Conservation (phyloP, 2,329 filamentous ascomycete genomes). For the Sclerotinia sclerotiorum region DNA sequence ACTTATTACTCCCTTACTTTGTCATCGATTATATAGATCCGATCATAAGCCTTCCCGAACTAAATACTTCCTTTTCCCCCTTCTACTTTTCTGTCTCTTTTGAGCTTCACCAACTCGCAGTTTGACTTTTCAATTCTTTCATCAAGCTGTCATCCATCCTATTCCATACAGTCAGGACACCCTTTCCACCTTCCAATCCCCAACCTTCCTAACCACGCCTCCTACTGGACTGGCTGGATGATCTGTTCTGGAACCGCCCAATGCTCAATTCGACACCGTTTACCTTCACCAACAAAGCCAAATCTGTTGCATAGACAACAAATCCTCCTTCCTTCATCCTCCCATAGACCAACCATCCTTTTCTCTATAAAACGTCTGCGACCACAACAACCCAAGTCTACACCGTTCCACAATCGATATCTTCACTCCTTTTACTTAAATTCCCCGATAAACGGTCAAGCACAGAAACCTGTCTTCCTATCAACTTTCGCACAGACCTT, state of each 20-base stretch:
- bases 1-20: background rate
- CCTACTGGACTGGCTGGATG: slow-evolving; percentile 19
- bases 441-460: background rate
- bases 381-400: background rate
- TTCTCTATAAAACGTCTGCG: slow-evolving; percentile 8
- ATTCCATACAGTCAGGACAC: background rate
- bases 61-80: background rate
- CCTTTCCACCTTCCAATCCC: background rate
- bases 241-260: slow-evolving; percentile 15
- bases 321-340: slow-evolving; percentile 5
- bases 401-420: background rate
- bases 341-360: slow-evolving; percentile 7
- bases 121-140: background rate
- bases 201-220: background rate
- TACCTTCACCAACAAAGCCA: slow-evolving; percentile 15
- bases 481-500: slow-evolving; percentile 22
- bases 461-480: slow-evolving; percentile 1
- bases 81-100: background rate
- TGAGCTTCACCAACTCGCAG: background rate
- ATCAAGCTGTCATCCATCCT: background rate
- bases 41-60: background rate
- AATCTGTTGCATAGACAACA: slow-evolving; percentile 3
- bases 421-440: background rate
- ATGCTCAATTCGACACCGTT: slow-evolving; percentile 13
- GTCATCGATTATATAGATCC: background rate